These are phyloP conservation scores for Knufia petricola DNA, from an alignment of 2,329 filamentous ascomycete species.

Conservation along the genomic window DNA sequence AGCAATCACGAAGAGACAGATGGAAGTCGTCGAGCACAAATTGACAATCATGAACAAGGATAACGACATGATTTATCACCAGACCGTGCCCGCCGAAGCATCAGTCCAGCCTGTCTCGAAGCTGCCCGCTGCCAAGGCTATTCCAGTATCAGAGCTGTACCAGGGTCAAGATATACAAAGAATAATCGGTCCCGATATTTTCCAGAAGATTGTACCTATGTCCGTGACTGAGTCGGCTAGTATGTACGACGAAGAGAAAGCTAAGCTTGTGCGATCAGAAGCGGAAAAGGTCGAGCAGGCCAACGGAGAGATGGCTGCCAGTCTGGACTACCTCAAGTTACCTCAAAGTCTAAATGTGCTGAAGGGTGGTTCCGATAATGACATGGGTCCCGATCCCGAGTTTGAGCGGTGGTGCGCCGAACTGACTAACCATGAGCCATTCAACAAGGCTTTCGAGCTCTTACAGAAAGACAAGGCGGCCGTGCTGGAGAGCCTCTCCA, in stretches of 20 bases:
- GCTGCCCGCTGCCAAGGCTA: constrained; percentile 88
- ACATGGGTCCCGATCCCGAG: constrained; percentile 77
- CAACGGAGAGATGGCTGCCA: constrained; percentile 91
- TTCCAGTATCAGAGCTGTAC: constrained; percentile 92
- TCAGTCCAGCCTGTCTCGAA: constrained; percentile 75
- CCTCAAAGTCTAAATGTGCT: constrained; percentile 82
- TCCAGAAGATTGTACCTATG: constrained; percentile 91
- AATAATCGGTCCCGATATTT: constrained; percentile 94
- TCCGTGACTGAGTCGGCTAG: constrained; percentile 94
- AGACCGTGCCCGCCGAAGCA: constrained; percentile 77
- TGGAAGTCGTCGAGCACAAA: constrained; percentile 70
- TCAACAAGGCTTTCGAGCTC: constrained; percentile 66
- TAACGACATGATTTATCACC: constrained; percentile 98
- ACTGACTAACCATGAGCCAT: constrained; percentile 74
- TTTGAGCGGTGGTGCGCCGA: constrained; percentile 93
- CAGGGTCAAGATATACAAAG: constrained; percentile 94
- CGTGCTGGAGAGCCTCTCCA: constrained; percentile 63
- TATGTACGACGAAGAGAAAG: constrained; percentile 96
- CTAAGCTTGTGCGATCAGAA: constrained; percentile 86
- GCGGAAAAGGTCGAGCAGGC: constrained; percentile 87
- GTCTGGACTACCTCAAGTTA: constrained; percentile 83
- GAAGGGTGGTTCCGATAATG: constrained; percentile 86
- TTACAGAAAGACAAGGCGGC: constrained; percentile 67
- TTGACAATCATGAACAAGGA: constrained; percentile 70
- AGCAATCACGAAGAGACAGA: constrained; percentile 78